Conservation (phyloP, 768 basidiomycete genomes). For the Podaxis pistillaris region DNA sequence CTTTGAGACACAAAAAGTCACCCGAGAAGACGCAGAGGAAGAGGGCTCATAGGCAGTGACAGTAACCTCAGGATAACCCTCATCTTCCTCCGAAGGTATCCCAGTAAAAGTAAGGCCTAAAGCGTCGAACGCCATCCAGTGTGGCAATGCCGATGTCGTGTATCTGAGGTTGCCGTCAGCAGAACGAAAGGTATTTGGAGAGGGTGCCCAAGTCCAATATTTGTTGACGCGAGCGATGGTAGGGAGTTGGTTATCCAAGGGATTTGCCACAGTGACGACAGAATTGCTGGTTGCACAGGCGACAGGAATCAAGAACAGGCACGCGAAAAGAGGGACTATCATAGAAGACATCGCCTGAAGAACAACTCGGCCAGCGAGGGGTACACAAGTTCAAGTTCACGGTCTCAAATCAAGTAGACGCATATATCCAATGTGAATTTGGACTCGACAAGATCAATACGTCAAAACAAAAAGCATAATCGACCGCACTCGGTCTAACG, state of each 20-base stretch:
- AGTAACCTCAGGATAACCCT: conserved; percentile 59
- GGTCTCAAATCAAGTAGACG: not conserved
- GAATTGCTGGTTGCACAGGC: conserved; percentile 33
- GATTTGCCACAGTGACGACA: conserved; percentile 53
- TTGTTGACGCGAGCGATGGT: conserved; percentile 67
- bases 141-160: conserved; percentile 56
- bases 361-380: conserved; percentile 61
- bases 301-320: conserved; percentile 28
- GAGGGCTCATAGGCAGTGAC: conserved; percentile 60
- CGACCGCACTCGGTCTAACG: not conserved
- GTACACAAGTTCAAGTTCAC: conserved; percentile 6
- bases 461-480: conserved; percentile 15
- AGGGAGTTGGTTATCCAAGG: conserved; percentile 74
- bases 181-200: conserved; percentile 62
- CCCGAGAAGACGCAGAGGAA: conserved; percentile 48
- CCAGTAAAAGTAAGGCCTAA: conserved; percentile 62
- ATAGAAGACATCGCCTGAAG: conserved; percentile 47
- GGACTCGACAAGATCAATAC: conserved; percentile 14
- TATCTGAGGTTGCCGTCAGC: conserved; percentile 44
- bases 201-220: conserved; percentile 70
- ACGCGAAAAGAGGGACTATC: conserved; percentile 57
- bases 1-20: conserved; percentile 57
- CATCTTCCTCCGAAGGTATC: conserved; percentile 59
- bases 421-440: not conserved
- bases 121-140: conserved; percentile 78